phyloP scores from a whole-genome alignment of 345 rosid species.

The Passiflora organensis region DNA sequence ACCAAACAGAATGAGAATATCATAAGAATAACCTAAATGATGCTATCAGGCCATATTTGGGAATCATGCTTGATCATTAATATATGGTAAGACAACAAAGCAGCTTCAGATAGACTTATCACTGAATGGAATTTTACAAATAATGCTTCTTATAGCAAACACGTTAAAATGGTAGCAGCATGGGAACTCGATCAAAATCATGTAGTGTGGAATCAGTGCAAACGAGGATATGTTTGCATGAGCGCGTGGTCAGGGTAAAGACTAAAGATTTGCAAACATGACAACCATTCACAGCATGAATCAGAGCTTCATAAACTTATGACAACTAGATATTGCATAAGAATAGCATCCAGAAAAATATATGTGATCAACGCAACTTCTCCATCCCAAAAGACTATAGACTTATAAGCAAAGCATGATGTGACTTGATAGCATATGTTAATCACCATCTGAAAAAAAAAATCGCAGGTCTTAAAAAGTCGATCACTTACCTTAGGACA shows the following conservation, averaged over 20 bases:
- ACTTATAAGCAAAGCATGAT: background rate
- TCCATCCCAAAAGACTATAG: no score
- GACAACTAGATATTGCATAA: no score
- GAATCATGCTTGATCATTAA: background rate
- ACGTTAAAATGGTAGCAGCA: no score
- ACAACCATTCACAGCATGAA: no score
- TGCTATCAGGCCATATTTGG: background rate
- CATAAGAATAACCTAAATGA: background rate
- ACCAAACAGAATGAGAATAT: background rate
- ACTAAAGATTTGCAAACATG: background rate
- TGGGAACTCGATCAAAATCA: background rate
- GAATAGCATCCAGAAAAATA: no score
- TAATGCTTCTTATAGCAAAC: no score
- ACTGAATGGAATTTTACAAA: no score
- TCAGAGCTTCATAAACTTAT: no score
- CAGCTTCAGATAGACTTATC: no score
- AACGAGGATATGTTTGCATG: background rate
- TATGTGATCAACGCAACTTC: no score
- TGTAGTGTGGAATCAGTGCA: background rate
- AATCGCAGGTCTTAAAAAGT: background rate
- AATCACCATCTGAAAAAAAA: background rate
- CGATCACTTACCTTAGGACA: conserved; percentile 58
- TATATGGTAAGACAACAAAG: background rate
- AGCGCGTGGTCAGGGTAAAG: background rate
- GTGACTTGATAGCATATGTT: background rate